Conservation (phyloP, 2,329 filamentous ascomycete genomes). For the Trichophyton equinum region DNA sequence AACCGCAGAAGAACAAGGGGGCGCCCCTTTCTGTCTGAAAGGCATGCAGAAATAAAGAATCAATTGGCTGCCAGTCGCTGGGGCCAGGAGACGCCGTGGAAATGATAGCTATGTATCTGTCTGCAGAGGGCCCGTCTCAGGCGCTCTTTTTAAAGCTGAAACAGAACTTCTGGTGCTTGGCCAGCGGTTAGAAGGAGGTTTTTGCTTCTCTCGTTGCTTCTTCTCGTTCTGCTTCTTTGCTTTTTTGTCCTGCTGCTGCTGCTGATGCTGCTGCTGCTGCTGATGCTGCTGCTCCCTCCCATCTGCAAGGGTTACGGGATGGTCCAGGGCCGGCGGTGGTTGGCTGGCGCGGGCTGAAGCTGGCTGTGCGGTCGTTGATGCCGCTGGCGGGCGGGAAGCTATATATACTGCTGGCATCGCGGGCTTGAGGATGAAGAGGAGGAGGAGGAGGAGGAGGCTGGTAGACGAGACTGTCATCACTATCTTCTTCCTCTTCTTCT, state of each 20-base stretch:
- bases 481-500: too few species aligned
- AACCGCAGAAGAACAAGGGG: neutral
- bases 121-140: too few species aligned
- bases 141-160: too few species aligned
- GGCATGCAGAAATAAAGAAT: neutral
- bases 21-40: neutral
- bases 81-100: neutral
- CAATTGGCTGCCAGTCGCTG: neutral
- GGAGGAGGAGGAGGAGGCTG: too few species aligned
- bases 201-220: neutral
- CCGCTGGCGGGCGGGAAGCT: neutral
- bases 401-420: neutral
- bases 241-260: too few species aligned
- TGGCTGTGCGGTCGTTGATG: too few species aligned
- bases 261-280: too few species aligned
- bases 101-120: neutral
- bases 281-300: too few species aligned
- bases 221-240: neutral
- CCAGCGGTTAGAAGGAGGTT: neutral
- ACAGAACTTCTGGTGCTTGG: too few species aligned
- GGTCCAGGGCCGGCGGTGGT: neutral
- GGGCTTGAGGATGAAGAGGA: too few species aligned
- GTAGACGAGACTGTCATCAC: neutral
- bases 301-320: neutral
- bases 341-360: neutral